Evolutionary conservation across 768 basidiomycete genomes (phyloP).

Genomic region (Hygrocybe punicea): DNA sequence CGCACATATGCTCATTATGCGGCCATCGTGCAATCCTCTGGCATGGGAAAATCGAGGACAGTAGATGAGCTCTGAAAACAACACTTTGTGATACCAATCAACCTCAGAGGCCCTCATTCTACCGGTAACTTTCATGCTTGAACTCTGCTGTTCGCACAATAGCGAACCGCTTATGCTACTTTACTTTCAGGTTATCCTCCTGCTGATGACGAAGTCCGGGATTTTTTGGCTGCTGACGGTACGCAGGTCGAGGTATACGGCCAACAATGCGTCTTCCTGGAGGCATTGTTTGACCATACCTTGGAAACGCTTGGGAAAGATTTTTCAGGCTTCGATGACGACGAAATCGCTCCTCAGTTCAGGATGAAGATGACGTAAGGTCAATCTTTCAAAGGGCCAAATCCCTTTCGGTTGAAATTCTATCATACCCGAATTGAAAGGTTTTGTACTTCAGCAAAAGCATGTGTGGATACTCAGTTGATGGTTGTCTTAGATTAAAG

Average conservation of each 20-base stretch:
- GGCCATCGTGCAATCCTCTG: constrained; percentile 8
- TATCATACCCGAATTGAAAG: no score
- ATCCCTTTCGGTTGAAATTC: neutral
- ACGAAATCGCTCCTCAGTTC: neutral
- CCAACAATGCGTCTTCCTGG: neutral
- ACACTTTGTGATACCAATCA: constrained; percentile 3
- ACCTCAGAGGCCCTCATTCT: neutral
- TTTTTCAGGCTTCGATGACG: neutral
- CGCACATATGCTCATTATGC: neutral
- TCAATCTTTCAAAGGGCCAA: neutral
- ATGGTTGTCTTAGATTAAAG: no score
- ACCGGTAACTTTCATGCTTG: neutral
- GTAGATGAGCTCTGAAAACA: constrained; percentile 5
- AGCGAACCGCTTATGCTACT: neutral
- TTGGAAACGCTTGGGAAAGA: neutral
- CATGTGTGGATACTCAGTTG: no score
- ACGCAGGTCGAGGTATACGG: neutral
- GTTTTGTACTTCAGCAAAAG: no score
- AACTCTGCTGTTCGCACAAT: neutral
- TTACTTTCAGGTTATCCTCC: constrained; percentile 1
- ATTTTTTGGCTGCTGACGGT: neutral
- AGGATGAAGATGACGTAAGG: neutral
- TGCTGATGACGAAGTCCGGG: neutral
- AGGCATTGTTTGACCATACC: neutral
- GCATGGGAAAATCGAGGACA: constrained; percentile 8